A percentile compares a stretch with the other conserved stretches of the same genome.
phyloP scores from a whole-genome alignment of 202 grass and related monocot species.

The Musa balbisiana region DNA sequence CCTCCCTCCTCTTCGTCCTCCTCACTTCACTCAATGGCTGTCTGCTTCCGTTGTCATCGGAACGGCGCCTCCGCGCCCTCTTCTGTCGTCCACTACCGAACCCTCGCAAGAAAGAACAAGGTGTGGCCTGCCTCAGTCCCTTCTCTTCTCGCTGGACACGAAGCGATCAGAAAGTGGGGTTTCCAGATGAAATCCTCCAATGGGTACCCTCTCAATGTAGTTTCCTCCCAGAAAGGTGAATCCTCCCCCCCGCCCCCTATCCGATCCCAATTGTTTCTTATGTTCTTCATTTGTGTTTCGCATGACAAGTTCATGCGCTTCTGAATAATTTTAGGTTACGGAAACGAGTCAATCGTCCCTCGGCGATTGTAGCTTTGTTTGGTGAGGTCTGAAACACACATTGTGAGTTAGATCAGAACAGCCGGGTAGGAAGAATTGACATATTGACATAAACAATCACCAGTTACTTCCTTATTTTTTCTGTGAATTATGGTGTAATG shows the following conservation, averaged over 20 bases:
- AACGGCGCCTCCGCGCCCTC: background rate
- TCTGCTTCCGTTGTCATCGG: slow-evolving; percentile 1
- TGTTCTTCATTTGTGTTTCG: too few species aligned
- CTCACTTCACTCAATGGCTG: slow-evolving; percentile 7
- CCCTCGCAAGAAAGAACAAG: slow-evolving; percentile 3
- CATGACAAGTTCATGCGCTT: too few species aligned
- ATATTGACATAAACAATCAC: too few species aligned
- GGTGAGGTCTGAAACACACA: too few species aligned
- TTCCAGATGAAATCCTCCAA: slow-evolving; percentile 45
- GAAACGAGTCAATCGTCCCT: too few species aligned
- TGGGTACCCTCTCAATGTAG: slow-evolving; percentile 49
- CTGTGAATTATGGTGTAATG: too few species aligned
- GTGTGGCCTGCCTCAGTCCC: background rate
- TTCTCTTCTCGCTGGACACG: slow-evolving; percentile 10
- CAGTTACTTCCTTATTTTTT: too few species aligned
- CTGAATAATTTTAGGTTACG: too few species aligned
- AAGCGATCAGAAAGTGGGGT: slow-evolving; percentile 20
- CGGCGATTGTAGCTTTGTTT: too few species aligned
- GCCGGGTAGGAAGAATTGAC: too few species aligned
- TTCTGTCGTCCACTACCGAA: background rate
- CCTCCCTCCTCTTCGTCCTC: background rate
- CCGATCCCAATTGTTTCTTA: background rate
- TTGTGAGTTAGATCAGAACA: too few species aligned
- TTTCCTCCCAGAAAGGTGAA: slow-evolving; percentile 47
- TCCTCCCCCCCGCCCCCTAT: background rate